Conservation (phyloP, 768 basidiomycete species). For the Podaxis sp. region DNA sequence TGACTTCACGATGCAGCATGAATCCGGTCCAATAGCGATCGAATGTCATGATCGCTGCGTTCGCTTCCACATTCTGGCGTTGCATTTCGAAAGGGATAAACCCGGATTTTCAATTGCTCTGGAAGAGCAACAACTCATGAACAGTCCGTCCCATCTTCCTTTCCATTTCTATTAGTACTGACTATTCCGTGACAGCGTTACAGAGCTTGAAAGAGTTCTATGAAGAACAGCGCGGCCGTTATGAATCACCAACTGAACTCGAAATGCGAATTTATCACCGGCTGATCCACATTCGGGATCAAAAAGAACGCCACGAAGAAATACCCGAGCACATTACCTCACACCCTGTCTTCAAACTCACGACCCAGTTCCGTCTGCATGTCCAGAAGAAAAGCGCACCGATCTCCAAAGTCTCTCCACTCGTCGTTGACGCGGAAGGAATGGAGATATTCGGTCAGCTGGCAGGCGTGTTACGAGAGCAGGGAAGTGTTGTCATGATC, state of each 20-base stretch:
- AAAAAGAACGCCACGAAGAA: slow-evolving; percentile 70
- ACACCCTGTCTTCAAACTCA: slow-evolving; percentile 79
- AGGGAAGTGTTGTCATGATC: slow-evolving; percentile 69
- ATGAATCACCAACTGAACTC: slow-evolving; percentile 79
- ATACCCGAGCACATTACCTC: slow-evolving; percentile 65
- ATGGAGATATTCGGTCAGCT: slow-evolving; percentile 70
- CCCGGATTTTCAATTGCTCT: slow-evolving; percentile 58
- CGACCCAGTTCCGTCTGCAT: slow-evolving; percentile 74
- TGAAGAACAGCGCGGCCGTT: slow-evolving; percentile 69
- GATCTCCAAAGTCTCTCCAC: slow-evolving; percentile 63
- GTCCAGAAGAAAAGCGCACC: slow-evolving; percentile 80
- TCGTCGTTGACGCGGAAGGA: slow-evolving; percentile 61
- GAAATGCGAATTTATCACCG: slow-evolving; percentile 97
- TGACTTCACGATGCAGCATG: slow-evolving; percentile 93
- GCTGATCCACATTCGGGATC: slow-evolving; percentile 87
- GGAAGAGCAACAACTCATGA: slow-evolving; percentile 90
- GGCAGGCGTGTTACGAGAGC: slow-evolving; percentile 57
- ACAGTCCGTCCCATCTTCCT: slow-evolving; percentile 47
- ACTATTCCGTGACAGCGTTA: slow-evolving; percentile 52
- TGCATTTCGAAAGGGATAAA: slow-evolving; percentile 64
- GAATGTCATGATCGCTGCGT: slow-evolving; percentile 93
- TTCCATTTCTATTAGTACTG: slow-evolving; percentile 1
- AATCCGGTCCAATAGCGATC: slow-evolving; percentile 73
- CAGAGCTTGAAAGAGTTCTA: slow-evolving; percentile 94
- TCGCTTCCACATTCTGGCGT: slow-evolving; percentile 85